Base-by-base conservation (phyloP, 495 filamentous ascomycete genomes). In the Xylaria bambusicola region DNA sequence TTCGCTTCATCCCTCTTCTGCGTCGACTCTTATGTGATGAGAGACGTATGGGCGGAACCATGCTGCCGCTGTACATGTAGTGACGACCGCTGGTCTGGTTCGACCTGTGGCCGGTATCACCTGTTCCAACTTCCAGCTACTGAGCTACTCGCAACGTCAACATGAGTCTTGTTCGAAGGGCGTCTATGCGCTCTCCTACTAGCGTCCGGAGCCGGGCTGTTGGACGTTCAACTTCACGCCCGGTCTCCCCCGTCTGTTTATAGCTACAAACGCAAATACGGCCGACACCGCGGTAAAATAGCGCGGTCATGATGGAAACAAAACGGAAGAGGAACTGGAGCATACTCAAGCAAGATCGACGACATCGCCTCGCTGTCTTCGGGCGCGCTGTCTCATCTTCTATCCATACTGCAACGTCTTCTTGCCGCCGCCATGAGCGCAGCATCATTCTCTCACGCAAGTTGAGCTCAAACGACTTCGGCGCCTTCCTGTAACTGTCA, bases 391-490 rank as follows among this genome's bases (percentile, higher is more conserved):
- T 63, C 73, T 86, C 51, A 73, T 83, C 57, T 78, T 77, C 23
- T 77, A 75, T 26, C 84, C 84, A 0, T 85, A 84, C 61, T 88
- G 84, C 71, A 82, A 86, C 66, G 75, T 79, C 17, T 86, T 86
- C 67, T 84, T 86, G 55, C 82, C 83, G 21, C 83, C 83, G 0
- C 63, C 70, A 84, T 62, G 70, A 82, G 61, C 75, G 71, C 27
- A 56, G 72, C 6, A 61, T 75, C 10, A 82, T 86, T 8, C 86
- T 84, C 65, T 84, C 86, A 60, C 87, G 84, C 75, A 86, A 86
- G 65, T 86, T 83, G 70, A 84, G 86, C 65, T 79, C 87, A 26
- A 84, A 86, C 67, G 83, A 80, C 27, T 73, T 88, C 12, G 85
- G 83, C 3, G 82, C 81, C 0, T 87, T 87, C 68, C 66, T 86